A percentile compares a stretch with the other conserved stretches of the same genome.
phyloP scores from a whole-genome alignment of 352 stramenopile species.

The Plasmopara muralis region DNA sequence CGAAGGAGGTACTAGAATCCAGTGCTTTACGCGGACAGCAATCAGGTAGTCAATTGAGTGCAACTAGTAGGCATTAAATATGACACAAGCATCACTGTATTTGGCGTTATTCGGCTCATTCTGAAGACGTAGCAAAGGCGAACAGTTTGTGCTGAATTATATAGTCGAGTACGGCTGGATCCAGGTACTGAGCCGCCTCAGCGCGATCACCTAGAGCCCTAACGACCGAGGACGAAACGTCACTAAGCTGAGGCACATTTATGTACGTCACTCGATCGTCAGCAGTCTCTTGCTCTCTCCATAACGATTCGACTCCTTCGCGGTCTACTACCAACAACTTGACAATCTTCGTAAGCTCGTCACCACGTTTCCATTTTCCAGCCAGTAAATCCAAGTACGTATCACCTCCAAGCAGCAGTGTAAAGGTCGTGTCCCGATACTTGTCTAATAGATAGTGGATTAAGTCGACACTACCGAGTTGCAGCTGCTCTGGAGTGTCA shows the following conservation, averaged over 20 bases:
- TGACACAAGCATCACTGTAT: no score
- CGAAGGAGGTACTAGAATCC: constrained; percentile 41
- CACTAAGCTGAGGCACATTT: constrained; percentile 47
- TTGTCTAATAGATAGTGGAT: constrained; percentile 40
- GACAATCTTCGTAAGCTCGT: constrained; percentile 61
- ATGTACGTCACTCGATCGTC: constrained; percentile 38
- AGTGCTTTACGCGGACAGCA: constrained; percentile 43
- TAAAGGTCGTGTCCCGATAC: constrained; percentile 50
- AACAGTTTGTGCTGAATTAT: constrained; percentile 73
- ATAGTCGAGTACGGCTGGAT: constrained; percentile 64
- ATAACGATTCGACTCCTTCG: constrained; percentile 43
- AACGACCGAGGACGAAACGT: constrained; percentile 72
- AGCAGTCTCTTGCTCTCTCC: constrained; percentile 13
- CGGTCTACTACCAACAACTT: constrained; percentile 69
- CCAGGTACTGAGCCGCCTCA: constrained; percentile 38
- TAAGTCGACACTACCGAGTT: constrained; percentile 75
- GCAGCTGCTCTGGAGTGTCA: constrained; percentile 21
- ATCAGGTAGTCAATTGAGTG: constrained; percentile 11
- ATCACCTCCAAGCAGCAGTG: constrained; percentile 74
- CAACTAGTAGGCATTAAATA: neutral
- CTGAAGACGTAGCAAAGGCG: constrained; percentile 35
- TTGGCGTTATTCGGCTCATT: constrained; percentile 6
- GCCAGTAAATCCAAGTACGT: constrained; percentile 75
- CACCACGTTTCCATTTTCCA: constrained; percentile 83
- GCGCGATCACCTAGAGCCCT: constrained; percentile 29